Conservation (phyloP, 2,329 filamentous ascomycete genomes). For the Chrysoporthe austroafricana region DNA sequence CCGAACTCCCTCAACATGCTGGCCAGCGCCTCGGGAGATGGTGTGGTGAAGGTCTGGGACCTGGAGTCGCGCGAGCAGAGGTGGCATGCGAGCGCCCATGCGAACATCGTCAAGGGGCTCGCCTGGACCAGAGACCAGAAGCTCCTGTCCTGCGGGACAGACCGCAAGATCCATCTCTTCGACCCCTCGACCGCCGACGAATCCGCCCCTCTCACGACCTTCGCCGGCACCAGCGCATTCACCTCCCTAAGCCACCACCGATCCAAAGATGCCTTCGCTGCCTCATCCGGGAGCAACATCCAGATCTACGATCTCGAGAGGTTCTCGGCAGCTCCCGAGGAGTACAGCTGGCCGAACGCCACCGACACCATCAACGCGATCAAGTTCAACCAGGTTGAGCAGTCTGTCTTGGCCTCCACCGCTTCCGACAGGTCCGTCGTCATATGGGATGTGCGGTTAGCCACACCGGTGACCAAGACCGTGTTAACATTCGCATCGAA, state of each 20-base stretch:
- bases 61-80: conserved; percentile 72
- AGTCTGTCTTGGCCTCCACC: conserved; percentile 83
- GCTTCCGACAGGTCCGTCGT: conserved; percentile 85
- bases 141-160: conserved; percentile 83
- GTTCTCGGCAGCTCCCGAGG: conserved; percentile 79
- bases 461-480: conserved; percentile 78
- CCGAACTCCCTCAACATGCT: conserved; percentile 73
- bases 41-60: conserved; percentile 76
- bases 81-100: conserved; percentile 79
- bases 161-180: conserved; percentile 87
- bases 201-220: conserved; percentile 77
- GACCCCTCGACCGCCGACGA: conserved; percentile 75
- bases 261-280: conserved; percentile 77
- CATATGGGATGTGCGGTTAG: conserved; percentile 85
- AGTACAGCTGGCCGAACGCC: conserved; percentile 83
- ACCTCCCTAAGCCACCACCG: conserved; percentile 84
- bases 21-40: conserved; percentile 87
- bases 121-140: conserved; percentile 87
- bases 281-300: conserved; percentile 70
- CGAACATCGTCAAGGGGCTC: conserved; percentile 90
- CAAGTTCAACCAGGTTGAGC: conserved; percentile 92
- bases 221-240: conserved; percentile 80
- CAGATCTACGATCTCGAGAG: conserved; percentile 88
- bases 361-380: conserved; percentile 89
- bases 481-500: conserved; percentile 83